Base-by-base conservation (phyloP, 306 rosid genomes). In the Medicago lupulina region DNA sequence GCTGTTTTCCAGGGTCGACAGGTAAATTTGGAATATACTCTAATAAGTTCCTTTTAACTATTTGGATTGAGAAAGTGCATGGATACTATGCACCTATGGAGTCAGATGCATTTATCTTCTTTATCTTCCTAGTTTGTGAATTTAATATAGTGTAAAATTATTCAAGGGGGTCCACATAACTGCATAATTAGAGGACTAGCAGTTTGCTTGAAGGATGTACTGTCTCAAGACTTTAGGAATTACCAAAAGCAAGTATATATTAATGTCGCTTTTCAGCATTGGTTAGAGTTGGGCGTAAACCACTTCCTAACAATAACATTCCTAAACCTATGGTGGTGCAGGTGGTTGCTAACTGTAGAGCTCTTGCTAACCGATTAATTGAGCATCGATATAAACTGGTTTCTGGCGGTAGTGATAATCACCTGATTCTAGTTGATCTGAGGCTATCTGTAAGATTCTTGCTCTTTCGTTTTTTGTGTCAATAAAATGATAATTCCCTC, bases 91-190 rank as follows among this genome's bases (percentile, higher is more conserved):
- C 40, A 41, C 40, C 43, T 47, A 8, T 58, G 18, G 31, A 39
- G 60, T 77, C 19, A 8, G 36, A 41, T 65, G 39, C 73, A 64
- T 54, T 46, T 76, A 43, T 78, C 46, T 65, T 70, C 58, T 76
- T 34, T 76, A 51, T 31, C 40, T 59, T 77, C 41, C 55, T 71
- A 36, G 76, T 61, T 83, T 77, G 79, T 54, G 74, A 47, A 71
- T 17, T 43, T 82, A 41, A 73, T 64, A 19, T 46, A 8, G 12
- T 17, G 8, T 40, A 4, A 17, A 79, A 69, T 75, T 65, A 11
- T 87, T 74, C 84, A 94, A 97, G 98, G 98, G 67, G 98, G 98
- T 85, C 98, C 98, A 76, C 98, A 91, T 81, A 94, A 94, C 81
- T 93, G 91, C 88, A 94, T 95, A 63, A 94, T 94, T 76, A 97